Evolutionary conservation across 2,329 filamentous ascomycete species (phyloP), one percentile per base, ranked within the genome.

Genomic region (Emergomyces pasteurianus): DNA sequence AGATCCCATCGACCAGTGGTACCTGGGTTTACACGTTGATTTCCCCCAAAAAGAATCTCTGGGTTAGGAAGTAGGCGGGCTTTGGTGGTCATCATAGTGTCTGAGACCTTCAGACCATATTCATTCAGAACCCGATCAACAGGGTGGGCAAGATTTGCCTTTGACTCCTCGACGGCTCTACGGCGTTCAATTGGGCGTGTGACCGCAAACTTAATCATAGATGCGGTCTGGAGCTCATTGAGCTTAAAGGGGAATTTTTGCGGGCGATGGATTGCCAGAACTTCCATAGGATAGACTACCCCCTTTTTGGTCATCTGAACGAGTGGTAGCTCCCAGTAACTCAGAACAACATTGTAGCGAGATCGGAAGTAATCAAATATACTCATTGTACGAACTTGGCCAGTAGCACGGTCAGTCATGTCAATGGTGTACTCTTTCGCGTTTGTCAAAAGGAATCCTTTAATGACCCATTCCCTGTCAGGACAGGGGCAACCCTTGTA

Each of bases 191-290:
- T 71, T 0, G 94, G 94, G 0, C 86, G 82, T 6, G 88, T 90
- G 4, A 96, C 92, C 0, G 92, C 92, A 68, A 92, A 90, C 73
- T 88, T 92, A 77, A 99, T 96, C 94, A 99, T 99, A 5, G 81
- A 76, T 0, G 86, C 78, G 0, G 92, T 96, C 75, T 95, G 80
- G 0, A 69, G 68, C 60, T 85, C 82, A 58, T 79, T 80, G 54
- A 86, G 71, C 72, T 86, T 86, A 70, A 74, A 80, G 2, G 75
- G 76, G 67, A 83, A 86, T 2, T 81, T 79, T 70, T 86, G 81
- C 42, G 84, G 81, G 3, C 74, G 70, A 49, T 79, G 73, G 62
- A 86, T 76, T 14, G 70, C 72, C 43, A 84, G 73, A 36, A 82
- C 66, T 61, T 86, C 83, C 71, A 85, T 79, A 0, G 83, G 83